Percentiles rank a stretch among this genome's conserved stretches.
Evolutionary conservation across 177 flowering plant genomes (phyloP).

Genomic region (Vitis hybrid): DNA sequence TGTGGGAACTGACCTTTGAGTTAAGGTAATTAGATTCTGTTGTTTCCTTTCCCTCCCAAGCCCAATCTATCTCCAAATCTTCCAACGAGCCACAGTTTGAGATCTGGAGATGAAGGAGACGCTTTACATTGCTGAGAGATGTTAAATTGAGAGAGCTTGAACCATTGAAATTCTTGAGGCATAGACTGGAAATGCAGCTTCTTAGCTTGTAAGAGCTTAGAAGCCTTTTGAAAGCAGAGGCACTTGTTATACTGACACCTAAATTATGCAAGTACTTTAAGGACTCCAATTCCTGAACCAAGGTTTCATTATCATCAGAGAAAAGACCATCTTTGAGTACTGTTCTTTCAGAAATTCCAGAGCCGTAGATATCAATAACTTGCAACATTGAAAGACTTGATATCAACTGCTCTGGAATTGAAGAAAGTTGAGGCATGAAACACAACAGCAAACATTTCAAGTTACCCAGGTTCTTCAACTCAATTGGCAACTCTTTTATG

Average conservation of each 20-base stretch:
- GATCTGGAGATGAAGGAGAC: not conserved
- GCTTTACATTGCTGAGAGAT: not conserved
- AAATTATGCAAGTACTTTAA: too few relatives aligned
- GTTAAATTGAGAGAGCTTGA: not conserved
- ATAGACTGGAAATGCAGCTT: not conserved
- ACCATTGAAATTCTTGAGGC: not conserved
- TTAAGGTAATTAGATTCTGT: not conserved
- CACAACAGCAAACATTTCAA: constrained; percentile 11
- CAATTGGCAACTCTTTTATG: constrained; percentile 12
- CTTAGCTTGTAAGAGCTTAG: not conserved
- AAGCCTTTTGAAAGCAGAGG: too few relatives aligned
- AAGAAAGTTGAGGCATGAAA: not conserved
- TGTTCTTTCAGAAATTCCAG: not conserved
- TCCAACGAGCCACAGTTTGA: not conserved
- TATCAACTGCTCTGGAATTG: constrained; percentile 6
- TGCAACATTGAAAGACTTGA: not conserved
- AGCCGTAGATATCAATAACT: not conserved
- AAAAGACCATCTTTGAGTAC: too few relatives aligned
- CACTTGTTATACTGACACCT: too few relatives aligned
- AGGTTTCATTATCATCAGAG: too few relatives aligned
- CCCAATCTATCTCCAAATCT: not conserved
- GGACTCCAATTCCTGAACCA: too few relatives aligned
- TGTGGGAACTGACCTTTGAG: not conserved
- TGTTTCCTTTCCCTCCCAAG: too few relatives aligned
- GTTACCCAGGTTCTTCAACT: not conserved